These are phyloP conservation scores for Mycena floridula DNA, from an alignment of 768 basidiomycete species.

Conservation along the genomic window DNA sequence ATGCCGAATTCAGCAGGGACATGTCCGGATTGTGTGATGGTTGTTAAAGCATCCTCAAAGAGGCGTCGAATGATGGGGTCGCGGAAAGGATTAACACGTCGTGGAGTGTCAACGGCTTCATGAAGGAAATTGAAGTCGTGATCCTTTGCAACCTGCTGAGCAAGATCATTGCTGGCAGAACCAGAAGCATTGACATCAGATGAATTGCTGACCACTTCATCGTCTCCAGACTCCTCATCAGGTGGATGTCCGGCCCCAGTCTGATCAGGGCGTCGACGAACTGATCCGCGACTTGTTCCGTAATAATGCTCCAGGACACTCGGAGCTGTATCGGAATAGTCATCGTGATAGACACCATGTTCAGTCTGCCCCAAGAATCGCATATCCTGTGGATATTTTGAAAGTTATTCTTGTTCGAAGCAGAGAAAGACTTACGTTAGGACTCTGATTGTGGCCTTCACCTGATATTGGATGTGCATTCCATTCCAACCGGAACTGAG, in stretches of 20 bases:
- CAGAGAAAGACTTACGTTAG: slow-evolving; percentile 9
- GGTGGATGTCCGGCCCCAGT: neutral
- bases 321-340: slow-evolving; percentile 3
- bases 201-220: no score
- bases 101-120: no score
- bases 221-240: neutral
- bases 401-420: neutral
- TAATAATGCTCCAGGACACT: slow-evolving; percentile 1
- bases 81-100: no score
- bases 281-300: neutral
- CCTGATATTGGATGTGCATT: slow-evolving; percentile 31
- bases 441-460: slow-evolving; percentile 15
- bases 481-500: slow-evolving; percentile 27
- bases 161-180: no score
- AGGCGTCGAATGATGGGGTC: no score
- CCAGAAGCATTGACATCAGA: no score
- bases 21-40: neutral
- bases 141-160: no score
- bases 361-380: slow-evolving; percentile 1
- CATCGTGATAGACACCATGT: slow-evolving; percentile 4
- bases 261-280: neutral
- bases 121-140: no score
- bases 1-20: slow-evolving; percentile 10
- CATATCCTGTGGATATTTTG: slow-evolving; percentile 1
- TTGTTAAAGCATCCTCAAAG: neutral